A percentile compares a stretch with the other conserved stretches of the same genome.
These are phyloP conservation scores for Pulveroboletus sp. DNA, from an alignment of 768 basidiomycete genomes.

Conservation along the genomic window DNA sequence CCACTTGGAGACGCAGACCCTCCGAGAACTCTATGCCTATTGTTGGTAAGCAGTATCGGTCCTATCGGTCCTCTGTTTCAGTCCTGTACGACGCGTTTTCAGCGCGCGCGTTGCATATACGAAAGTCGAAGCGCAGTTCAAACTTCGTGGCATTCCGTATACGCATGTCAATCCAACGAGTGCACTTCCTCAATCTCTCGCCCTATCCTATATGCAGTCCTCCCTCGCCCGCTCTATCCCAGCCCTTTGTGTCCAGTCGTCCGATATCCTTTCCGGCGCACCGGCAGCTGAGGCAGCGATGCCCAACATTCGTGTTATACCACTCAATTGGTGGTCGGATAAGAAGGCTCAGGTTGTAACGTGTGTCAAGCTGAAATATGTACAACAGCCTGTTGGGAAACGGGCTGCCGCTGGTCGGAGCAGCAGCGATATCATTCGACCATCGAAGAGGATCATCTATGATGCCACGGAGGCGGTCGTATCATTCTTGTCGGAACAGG, in stretches of 20 bases:
- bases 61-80: not conserved
- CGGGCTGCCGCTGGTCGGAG: slow-evolving; percentile 49
- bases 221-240: slow-evolving; percentile 76
- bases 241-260: slow-evolving; percentile 75
- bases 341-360: slow-evolving; percentile 79
- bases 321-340: slow-evolving; percentile 88
- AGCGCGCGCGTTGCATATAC: slow-evolving; percentile 90
- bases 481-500: slow-evolving; percentile 81
- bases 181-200: slow-evolving; percentile 37
- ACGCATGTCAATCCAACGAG: slow-evolving; percentile 62
- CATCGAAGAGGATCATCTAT: slow-evolving; percentile 84
- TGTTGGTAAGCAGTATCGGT: slow-evolving; percentile 61
- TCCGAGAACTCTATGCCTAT: slow-evolving; percentile 80
- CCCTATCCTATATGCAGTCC: slow-evolving; percentile 58
- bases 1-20: slow-evolving; percentile 63
- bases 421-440: slow-evolving; percentile 59
- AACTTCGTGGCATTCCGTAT: slow-evolving; percentile 73
- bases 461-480: slow-evolving; percentile 86
- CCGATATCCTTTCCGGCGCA: slow-evolving; percentile 74
- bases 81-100: not conserved
- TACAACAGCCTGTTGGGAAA: slow-evolving; percentile 80
- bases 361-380: slow-evolving; percentile 86
- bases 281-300: slow-evolving; percentile 89
- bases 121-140: slow-evolving; percentile 84
- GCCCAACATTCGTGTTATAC: slow-evolving; percentile 86